phyloP scores from a whole-genome alignment of 768 basidiomycete species.

The Imleria badia region DNA sequence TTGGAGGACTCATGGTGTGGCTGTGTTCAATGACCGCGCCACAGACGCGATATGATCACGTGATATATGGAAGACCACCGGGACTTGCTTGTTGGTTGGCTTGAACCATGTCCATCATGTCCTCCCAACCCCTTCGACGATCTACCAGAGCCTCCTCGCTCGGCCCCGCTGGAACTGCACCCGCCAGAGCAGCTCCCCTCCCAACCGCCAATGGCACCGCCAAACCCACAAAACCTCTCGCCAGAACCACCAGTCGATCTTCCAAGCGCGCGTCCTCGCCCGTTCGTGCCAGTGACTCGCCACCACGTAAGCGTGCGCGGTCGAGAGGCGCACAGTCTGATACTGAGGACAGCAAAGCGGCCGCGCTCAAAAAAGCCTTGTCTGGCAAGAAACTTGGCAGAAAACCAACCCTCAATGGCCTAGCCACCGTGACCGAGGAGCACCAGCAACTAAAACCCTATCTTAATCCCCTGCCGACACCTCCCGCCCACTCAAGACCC shows the following conservation, averaged over 20 bases:
- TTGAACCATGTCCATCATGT: slow-evolving; percentile 21
- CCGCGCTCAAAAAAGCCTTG: slow-evolving; percentile 25
- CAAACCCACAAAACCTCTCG: slow-evolving; percentile 36
- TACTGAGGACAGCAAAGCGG: slow-evolving; percentile 39
- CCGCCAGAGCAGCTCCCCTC: slow-evolving; percentile 31
- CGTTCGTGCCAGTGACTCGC: slow-evolving; percentile 36
- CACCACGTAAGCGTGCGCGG: slow-evolving; percentile 47
- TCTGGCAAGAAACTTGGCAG: slow-evolving; percentile 29
- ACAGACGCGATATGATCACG: slow-evolving; percentile 29
- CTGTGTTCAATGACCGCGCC: slow-evolving; percentile 17
- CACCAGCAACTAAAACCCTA: slow-evolving; percentile 51
- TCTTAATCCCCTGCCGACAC: slow-evolving; percentile 64
- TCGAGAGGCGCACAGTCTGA: slow-evolving; percentile 39
- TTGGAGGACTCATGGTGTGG: slow-evolving; percentile 18
- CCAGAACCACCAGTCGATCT: slow-evolving; percentile 24
- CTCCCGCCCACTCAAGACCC: slow-evolving; percentile 58
- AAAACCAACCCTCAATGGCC: slow-evolving; percentile 33
- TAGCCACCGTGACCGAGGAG: slow-evolving; percentile 31
- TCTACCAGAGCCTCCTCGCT: slow-evolving; percentile 52
- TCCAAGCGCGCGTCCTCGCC: slow-evolving; percentile 55
- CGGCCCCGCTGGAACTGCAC: slow-evolving; percentile 33
- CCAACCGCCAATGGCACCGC: slow-evolving; percentile 27
- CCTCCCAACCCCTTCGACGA: slow-evolving; percentile 44
- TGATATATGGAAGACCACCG: slow-evolving; percentile 5
- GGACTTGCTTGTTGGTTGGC: not conserved